Base-by-base conservation (phyloP, 768 basidiomycete species). In the Pisolithus tinctorius region DNA sequence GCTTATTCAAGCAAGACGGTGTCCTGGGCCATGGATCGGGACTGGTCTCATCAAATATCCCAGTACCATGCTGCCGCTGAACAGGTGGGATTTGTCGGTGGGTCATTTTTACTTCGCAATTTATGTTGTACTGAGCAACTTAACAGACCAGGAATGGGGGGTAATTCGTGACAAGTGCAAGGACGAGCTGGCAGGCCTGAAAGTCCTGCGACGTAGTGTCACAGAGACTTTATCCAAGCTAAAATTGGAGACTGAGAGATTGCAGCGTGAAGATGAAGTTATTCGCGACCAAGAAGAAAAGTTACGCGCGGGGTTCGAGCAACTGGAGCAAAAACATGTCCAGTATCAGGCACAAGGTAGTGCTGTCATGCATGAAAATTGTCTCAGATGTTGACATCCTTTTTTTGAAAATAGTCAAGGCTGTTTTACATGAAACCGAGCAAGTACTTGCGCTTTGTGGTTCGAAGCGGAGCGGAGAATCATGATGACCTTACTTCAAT, bases 11-110 rank as follows among this genome's bases (percentile, higher is more conserved):
- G 74, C 16, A 88, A 88, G 68, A 77, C 79, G 5, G 85, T 88
- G 7, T 84, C 84, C 36, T 88, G 85, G 85, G 85, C 86, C 25
- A 86, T 85, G 67, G 77, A 82, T 52, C 75, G 73, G 11, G 83
- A 83, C 48, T 74, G 81, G 69, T 71, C 75, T 26, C 74, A 74
- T 7, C 81, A 82, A 56, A 71, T 84, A 51, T 71, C 74, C 34
- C 78, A 78, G 54, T 74, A 74, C 51, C 65, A 73, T 16, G 62
- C 69, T 50, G 67, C 68, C 10, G 60, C 72, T 20, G 70, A 70
- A 49, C 68, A 73, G 50, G 69, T 72, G 2, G 74, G 77, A 40
- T 63, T 66, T 52, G 65, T 69, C 7, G 68, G 73, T 74, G 39
- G 47, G 71, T 65, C 17, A 13, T 36, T 27, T 31, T 40, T 20